These are phyloP conservation scores for Erigeron canadensis DNA, from an alignment of 129 eudicot genomes.

Conservation along the genomic window DNA sequence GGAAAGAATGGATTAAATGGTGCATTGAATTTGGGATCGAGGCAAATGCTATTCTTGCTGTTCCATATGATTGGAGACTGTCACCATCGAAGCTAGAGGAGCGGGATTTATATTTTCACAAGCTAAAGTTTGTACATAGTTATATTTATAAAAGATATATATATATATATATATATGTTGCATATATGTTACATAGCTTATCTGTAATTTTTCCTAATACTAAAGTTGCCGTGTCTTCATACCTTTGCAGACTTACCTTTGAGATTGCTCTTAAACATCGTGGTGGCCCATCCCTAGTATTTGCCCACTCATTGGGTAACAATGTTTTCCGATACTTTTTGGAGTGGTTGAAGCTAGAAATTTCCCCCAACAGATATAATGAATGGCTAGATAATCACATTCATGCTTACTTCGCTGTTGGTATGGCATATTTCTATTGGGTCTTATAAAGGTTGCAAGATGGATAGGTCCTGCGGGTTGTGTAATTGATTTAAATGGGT, in stretches of 20 bases:
- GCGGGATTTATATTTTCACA: conserved; percentile 95
- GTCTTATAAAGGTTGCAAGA: conserved; percentile 2
- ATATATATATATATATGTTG: conserved; percentile 20
- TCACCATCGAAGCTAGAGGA: conserved; percentile 96
- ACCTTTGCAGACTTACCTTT: conserved; percentile 71
- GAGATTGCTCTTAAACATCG: conserved; percentile 93
- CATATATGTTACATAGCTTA: not conserved
- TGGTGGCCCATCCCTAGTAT: conserved; percentile 94
- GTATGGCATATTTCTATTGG: conserved; percentile 32
- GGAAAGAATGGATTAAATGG: conserved; percentile 99
- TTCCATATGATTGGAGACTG: conserved; percentile 96
- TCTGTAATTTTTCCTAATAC: not conserved
- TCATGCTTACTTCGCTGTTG: conserved; percentile 98
- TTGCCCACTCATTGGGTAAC: conserved; percentile 96
- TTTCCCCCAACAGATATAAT: conserved; percentile 73
- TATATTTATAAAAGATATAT: no score
- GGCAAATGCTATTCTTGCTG: conserved; percentile 94
- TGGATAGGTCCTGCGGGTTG: no score
- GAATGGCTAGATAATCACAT: conserved; percentile 93
- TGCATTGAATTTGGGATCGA: conserved; percentile 96
- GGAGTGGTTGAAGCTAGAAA: conserved; percentile 96
- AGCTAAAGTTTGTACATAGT: conserved; percentile 85
- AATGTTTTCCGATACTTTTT: conserved; percentile 92
- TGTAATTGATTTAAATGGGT: no score
- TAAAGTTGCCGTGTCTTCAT: not conserved